Percentiles rank a stretch among this genome's conserved stretches.
phyloP scores from a whole-genome alignment of 2,329 filamentous ascomycete genomes.

The Claviceps spartinae region DNA sequence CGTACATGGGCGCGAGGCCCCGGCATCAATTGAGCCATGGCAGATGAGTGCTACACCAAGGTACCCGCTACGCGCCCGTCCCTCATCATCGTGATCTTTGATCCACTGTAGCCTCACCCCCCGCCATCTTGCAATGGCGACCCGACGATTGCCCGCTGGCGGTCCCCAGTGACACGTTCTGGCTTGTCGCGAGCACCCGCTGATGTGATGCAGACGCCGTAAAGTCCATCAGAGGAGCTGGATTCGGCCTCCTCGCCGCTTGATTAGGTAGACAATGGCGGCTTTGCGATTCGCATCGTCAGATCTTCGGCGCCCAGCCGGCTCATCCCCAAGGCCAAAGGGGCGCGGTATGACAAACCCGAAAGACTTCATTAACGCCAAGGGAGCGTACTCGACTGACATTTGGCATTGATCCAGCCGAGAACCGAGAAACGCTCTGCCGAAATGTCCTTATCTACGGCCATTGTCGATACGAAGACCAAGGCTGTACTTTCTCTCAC shows the following conservation, averaged over 20 bases:
- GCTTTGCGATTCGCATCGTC: constrained; percentile 30
- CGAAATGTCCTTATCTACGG: constrained; percentile 90
- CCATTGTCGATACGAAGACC: constrained; percentile 82
- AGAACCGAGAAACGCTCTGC: constrained; percentile 81
- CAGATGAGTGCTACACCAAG: constrained; percentile 29
- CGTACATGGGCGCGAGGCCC: constrained; percentile 30
- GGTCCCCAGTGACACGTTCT: not conserved
- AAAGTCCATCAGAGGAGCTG: constrained; percentile 25
- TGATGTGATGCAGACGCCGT: constrained; percentile 24
- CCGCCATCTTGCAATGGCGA: not conserved
- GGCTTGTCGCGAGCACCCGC: constrained; percentile 2
- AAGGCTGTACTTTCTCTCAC: constrained; percentile 84
- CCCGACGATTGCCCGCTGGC: not conserved
- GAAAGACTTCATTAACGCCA: not conserved
- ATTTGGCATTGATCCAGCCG: constrained; percentile 22
- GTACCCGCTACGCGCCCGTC: constrained; percentile 19
- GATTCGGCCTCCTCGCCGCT: constrained; percentile 13
- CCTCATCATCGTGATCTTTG: not conserved
- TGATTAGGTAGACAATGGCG: constrained; percentile 28
- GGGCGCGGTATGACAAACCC: constrained; percentile 33
- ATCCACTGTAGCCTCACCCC: constrained; percentile 1
- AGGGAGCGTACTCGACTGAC: constrained; percentile 3
- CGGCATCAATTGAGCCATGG: constrained; percentile 34
- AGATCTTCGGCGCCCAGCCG: constrained; percentile 38
- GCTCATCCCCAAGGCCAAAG: constrained; percentile 40